Conservation (phyloP, 768 basidiomycete species). For the Exsudoporus frostii region DNA sequence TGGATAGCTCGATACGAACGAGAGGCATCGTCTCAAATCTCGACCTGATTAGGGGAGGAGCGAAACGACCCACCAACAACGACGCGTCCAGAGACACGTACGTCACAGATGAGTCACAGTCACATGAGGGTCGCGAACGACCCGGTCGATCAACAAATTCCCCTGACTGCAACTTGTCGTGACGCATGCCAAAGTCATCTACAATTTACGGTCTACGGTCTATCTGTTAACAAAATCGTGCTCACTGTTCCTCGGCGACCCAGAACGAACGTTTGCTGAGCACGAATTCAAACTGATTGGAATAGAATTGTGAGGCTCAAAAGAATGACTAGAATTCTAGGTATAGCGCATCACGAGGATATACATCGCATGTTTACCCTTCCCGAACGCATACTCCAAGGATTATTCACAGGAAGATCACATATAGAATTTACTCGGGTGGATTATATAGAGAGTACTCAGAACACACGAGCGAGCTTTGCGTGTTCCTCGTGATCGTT, state of each 20-base stretch:
- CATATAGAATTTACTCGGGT: background rate
- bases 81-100: conserved; percentile 25
- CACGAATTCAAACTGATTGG: background rate
- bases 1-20: conserved; percentile 81
- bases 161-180: no score
- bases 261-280: background rate
- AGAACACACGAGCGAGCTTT: conserved; percentile 16
- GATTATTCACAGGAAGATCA: background rate
- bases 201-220: background rate
- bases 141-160: background rate
- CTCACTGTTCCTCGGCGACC: background rate
- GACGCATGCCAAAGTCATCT: background rate
- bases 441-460: background rate
- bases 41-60: conserved; percentile 20
- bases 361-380: background rate
- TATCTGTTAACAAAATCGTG: background rate
- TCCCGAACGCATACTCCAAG: background rate
- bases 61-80: conserved; percentile 12
- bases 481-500: conserved; percentile 18
- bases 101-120: conserved; percentile 23
- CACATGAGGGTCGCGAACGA: background rate
- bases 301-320: conserved; percentile 1
- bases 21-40: conserved; percentile 59
- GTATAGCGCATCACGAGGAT: background rate
- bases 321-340: conserved; percentile 9